A percentile compares a stretch with the other conserved stretches of the same genome.
phyloP scores from a whole-genome alignment of 768 basidiomycete genomes.

The Pleurotus giganteus region DNA sequence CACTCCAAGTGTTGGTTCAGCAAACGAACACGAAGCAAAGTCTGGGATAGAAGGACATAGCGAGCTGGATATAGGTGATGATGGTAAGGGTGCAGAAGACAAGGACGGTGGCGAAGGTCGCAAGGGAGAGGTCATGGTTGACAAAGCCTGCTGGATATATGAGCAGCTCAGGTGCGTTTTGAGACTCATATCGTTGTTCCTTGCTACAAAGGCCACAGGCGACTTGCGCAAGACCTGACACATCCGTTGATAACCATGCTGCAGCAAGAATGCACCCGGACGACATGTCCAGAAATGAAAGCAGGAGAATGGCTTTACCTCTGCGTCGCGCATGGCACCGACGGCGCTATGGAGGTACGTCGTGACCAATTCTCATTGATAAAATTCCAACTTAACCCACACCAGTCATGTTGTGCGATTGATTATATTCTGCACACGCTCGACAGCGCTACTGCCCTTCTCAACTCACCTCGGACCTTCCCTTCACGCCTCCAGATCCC shows the following conservation, averaged over 20 bases:
- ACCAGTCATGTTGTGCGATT: conserved; percentile 91
- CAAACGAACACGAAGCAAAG: conserved; percentile 16
- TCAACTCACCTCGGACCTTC: conserved; percentile 90
- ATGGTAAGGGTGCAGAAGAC: conserved; percentile 30
- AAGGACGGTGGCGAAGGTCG: conserved; percentile 29
- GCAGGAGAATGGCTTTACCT: conserved; percentile 98
- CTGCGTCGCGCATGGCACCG: conserved; percentile 92
- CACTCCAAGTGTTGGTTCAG: conserved; percentile 29
- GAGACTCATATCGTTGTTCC: neutral
- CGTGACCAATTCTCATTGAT: neutral
- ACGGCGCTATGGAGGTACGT: conserved; percentile 80
- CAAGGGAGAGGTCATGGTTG: conserved; percentile 58
- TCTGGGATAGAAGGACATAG: neutral
- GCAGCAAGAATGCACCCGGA: conserved; percentile 83
- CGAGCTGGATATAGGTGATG: conserved; percentile 15
- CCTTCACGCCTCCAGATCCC: conserved; percentile 88
- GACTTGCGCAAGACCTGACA: conserved; percentile 83
- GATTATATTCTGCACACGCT: conserved; percentile 94
- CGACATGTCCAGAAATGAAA: conserved; percentile 95
- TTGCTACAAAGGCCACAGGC: conserved; percentile 40
- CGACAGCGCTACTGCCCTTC: conserved; percentile 88
- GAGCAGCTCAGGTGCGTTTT: conserved; percentile 44
- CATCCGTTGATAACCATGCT: conserved; percentile 83
- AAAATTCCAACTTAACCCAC: neutral
- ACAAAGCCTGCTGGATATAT: conserved; percentile 85